Percentiles rank a stretch among this genome's conserved stretches.
phyloP scores from a whole-genome alignment of 108 stramenopile genomes.

The Conticribra weissflogii region DNA sequence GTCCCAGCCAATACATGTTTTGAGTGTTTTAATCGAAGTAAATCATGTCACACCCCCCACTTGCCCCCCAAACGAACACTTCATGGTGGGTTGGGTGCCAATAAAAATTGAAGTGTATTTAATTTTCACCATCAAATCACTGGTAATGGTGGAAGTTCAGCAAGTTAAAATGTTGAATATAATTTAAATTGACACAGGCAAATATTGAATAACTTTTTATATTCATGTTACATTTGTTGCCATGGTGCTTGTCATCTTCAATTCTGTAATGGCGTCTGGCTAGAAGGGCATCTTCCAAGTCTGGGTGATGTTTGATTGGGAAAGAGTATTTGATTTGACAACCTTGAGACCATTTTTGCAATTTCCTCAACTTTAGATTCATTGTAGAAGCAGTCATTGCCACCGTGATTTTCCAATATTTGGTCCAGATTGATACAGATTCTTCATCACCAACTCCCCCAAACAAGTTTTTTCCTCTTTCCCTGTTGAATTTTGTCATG shows the following conservation, averaged over 20 bases:
- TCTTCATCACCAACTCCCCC: not conserved
- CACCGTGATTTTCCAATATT: not conserved
- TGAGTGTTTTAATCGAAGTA: too few relatives aligned
- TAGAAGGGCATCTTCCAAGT: slow-evolving; percentile 34
- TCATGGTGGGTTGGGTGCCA: too few relatives aligned
- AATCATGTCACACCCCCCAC: too few relatives aligned
- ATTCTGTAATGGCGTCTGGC: slow-evolving; percentile 10
- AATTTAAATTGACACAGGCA: too few relatives aligned
- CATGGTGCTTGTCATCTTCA: slow-evolving; percentile 5
- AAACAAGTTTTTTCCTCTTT: not conserved
- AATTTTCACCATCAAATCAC: too few relatives aligned
- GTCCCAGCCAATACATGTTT: too few relatives aligned
- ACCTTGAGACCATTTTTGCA: slow-evolving; percentile 4
- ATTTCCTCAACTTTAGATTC: slow-evolving; percentile 15
- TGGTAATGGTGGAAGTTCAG: too few relatives aligned
- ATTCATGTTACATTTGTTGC: too few relatives aligned
- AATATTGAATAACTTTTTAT: too few relatives aligned
- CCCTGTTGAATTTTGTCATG: not conserved
- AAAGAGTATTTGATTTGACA: slow-evolving; percentile 47
- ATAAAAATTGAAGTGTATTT: too few relatives aligned
- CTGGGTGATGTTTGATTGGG: slow-evolving; percentile 20
- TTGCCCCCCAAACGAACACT: too few relatives aligned
- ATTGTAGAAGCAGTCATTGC: slow-evolving; percentile 4
- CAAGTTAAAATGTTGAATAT: too few relatives aligned
- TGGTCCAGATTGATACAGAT: not conserved